Conservation (phyloP, 805 yeast species). For the Debaryomyces maramus region DNA sequence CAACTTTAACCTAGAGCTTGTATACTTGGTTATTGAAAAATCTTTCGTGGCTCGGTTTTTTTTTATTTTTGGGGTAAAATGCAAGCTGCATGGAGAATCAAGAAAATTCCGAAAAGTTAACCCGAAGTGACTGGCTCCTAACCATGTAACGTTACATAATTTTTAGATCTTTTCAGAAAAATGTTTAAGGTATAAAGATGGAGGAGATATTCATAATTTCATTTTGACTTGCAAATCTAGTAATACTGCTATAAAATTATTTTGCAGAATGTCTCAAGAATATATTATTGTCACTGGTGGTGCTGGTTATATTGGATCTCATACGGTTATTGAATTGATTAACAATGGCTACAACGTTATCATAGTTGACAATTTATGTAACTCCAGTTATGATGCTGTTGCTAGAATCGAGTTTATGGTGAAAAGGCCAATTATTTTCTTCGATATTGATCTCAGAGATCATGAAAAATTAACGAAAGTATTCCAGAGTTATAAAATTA, state of each 20-base stretch:
- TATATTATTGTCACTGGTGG: constrained; percentile 79
- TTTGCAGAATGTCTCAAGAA: constrained; percentile 5
- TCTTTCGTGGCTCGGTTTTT: no score
- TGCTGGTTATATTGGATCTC: constrained; percentile 85
- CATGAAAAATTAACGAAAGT: constrained; percentile 46
- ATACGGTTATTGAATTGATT: constrained; percentile 65
- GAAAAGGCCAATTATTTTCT: constrained; percentile 51
- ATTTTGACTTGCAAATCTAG: no score
- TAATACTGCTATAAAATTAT: no score
- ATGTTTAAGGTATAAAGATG: no score
- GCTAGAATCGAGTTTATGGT: constrained; percentile 60
- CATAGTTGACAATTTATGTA: constrained; percentile 68
- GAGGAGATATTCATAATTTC: no score
- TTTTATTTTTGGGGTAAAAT: no score
- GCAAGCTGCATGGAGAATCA: no score
- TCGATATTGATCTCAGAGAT: constrained; percentile 57
- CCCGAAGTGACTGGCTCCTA: constrained; percentile 1
- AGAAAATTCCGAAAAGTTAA: constrained; percentile 1
- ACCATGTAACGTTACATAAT: constrained; percentile 7
- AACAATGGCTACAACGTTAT: constrained; percentile 66
- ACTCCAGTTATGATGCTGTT: constrained; percentile 66
- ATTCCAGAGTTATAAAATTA: constrained; percentile 49
- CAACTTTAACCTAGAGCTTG: no score
- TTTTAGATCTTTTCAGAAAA: not conserved
- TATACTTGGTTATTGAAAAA: no score